These are phyloP conservation scores for Diaporthe ampelina DNA, from an alignment of 2,329 filamentous ascomycete genomes.

Conservation along the genomic window DNA sequence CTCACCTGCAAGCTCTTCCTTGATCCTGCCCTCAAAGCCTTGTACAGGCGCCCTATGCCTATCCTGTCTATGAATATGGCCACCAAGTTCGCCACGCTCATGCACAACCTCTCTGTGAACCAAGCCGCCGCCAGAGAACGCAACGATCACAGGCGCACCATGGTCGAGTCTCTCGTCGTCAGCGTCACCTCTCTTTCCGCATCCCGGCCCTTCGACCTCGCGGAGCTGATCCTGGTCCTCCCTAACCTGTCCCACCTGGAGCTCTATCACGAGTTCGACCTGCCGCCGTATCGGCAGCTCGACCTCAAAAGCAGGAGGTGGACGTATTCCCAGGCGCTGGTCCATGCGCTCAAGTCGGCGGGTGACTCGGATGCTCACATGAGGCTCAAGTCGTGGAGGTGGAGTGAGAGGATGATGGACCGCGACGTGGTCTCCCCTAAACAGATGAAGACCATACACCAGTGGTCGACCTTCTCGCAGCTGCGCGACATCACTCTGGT, in stretches of 20 bases:
- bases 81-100: constrained; percentile 61
- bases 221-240: constrained; percentile 71
- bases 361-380: constrained; percentile 52
- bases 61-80: constrained; percentile 64
- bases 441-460: constrained; percentile 67
- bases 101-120: constrained; percentile 62
- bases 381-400: constrained; percentile 69
- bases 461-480: constrained; percentile 66
- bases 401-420: constrained; percentile 69
- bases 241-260: constrained; percentile 78
- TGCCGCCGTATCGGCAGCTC: constrained; percentile 74
- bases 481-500: constrained; percentile 72
- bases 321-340: constrained; percentile 77
- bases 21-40: constrained; percentile 79
- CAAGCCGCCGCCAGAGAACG: constrained; percentile 63
- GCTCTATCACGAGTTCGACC: constrained; percentile 78
- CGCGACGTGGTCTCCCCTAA: constrained; percentile 60
- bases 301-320: constrained; percentile 70
- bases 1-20: constrained; percentile 74
- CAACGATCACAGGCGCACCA: constrained; percentile 72
- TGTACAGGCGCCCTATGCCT: constrained; percentile 74
- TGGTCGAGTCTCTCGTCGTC: constrained; percentile 78
- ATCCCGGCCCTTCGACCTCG: constrained; percentile 62
- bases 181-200: constrained; percentile 73
- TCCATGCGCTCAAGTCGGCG: constrained; percentile 71